Evolutionary conservation across 2,329 filamentous ascomycete species (phyloP), one percentile per base, ranked within the genome.

Genomic region (Xylaria sp.): DNA sequence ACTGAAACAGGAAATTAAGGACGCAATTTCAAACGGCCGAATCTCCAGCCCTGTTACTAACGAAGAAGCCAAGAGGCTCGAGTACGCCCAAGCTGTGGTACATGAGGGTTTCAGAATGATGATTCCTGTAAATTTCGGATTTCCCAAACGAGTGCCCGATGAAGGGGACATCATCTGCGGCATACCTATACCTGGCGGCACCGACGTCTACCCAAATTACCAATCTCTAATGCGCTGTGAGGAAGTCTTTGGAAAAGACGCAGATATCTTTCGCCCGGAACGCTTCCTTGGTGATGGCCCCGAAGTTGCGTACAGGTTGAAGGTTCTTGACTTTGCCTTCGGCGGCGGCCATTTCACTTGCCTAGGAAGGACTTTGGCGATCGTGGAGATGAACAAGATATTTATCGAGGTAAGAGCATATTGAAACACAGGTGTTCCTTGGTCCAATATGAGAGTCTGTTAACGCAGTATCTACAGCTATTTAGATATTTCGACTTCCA

Each of bases 401-500:
- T 65, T 65, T 21, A 17, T 65, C 11, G 57, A 64, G 62, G 62
- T 64, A 58, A 58, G 58, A 1, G 28, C 28, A 31, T 31, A 5
- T 31, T 31, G 28, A 31, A 5, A 31, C 28, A 31, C 4, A 31
- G 28, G n/a, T n/a, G n/a, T n/a, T n/a, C n/a, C n/a, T n/a, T n/a
- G n/a, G n/a, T n/a, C n/a, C n/a, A n/a, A n/a, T n/a, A n/a, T n/a
- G n/a, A n/a, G 3, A 5, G 17, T 31, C 14, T 45, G 37, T 53
- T 64, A 2, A 64, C 28, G 11, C 28, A 45, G 25, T 4, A 33
- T 25, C 25, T 12, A 9, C 46, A 71, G 70, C 52, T 71, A 12
- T 23, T 71, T 3, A 66, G 70, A 19, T 57, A 68, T 21, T 71
- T 71, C 19, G 69, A 72, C 50, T 70, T 70, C 46, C 68, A 71